Percentiles rank a stretch among this genome's conserved stretches.
Evolutionary conservation across 345 rosid species (phyloP).

Genomic region (Hirschfeldia incana): DNA sequence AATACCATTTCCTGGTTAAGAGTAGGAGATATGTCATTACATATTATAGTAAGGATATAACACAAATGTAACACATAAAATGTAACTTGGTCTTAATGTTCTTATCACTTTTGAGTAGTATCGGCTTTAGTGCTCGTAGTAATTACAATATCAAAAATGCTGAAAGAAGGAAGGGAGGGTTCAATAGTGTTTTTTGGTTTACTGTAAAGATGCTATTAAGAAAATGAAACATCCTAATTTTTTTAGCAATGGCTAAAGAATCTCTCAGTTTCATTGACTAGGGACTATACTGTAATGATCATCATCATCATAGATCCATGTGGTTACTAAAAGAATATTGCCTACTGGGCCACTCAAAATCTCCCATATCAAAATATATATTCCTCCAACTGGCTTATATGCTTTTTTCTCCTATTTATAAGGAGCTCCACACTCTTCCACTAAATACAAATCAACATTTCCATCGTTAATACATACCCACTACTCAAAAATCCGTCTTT

Average conservation of each 20-base stretch:
- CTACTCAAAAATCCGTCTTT: not conserved
- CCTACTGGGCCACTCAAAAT: slow-evolving; percentile 20
- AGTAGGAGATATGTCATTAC: not conserved
- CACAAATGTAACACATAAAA: not conserved
- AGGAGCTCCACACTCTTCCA: slow-evolving; percentile 28
- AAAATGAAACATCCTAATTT: slow-evolving; percentile 27
- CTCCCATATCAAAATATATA: slow-evolving; percentile 31
- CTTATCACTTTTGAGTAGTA: not conserved
- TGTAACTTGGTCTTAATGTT: not conserved
- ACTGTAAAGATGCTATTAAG: slow-evolving; percentile 24
- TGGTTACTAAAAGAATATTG: slow-evolving; percentile 26
- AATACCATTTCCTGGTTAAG: not conserved
- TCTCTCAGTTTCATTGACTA: slow-evolving; percentile 27
- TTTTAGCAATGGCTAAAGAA: slow-evolving; percentile 26
- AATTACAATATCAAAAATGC: slow-evolving; percentile 32
- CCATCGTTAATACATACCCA: slow-evolving; percentile 21
- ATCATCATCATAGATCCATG: slow-evolving; percentile 11
- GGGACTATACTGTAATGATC: slow-evolving; percentile 20
- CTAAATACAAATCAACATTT: slow-evolving; percentile 10
- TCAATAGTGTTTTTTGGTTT: slow-evolving; percentile 23
- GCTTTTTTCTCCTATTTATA: slow-evolving; percentile 30
- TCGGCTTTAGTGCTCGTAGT: slow-evolving; percentile 12
- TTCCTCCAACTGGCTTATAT: slow-evolving; percentile 37
- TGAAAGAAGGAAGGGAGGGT: slow-evolving; percentile 28
- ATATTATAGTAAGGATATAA: not conserved